These are phyloP conservation scores for Plantago rigida DNA, from an alignment of 305 asterid species.

Conservation along the genomic window DNA sequence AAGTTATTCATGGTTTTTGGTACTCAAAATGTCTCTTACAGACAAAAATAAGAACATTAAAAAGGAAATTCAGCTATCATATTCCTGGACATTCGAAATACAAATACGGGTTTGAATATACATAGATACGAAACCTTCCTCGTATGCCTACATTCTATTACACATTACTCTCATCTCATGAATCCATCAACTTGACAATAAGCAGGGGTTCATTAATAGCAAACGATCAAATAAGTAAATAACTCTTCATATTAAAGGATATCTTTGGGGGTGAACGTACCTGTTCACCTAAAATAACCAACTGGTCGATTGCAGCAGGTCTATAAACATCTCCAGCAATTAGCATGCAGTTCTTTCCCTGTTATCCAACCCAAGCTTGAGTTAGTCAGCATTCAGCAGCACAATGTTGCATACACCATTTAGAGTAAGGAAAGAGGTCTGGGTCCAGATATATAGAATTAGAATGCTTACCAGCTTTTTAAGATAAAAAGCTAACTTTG, in stretches of 20 bases:
- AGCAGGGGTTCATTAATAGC: neutral
- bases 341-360: conserved; percentile 98
- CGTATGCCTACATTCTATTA: neutral
- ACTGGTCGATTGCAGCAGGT: conserved; percentile 98
- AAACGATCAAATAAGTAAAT: neutral
- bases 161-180: neutral
- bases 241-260: conserved; percentile 15
- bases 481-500: conserved; percentile 85
- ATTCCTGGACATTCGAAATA: neutral
- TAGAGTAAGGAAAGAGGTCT: conserved; percentile 13
- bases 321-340: conserved; percentile 96
- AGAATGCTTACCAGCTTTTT: conserved; percentile 64
- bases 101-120: neutral
- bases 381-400: conserved; percentile 21
- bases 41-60: neutral
- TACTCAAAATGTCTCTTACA: neutral
- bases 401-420: conserved; percentile 16
- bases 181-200: conserved; percentile 1
- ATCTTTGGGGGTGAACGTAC: conserved; percentile 32
- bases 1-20: neutral
- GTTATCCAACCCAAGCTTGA: conserved; percentile 29
- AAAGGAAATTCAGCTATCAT: conserved; percentile 3
- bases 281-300: conserved; percentile 86
- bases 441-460: conserved; percentile 16
- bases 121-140: neutral